Percentiles rank a stretch among this genome's conserved stretches.
phyloP scores from a whole-genome alignment of 2,329 filamentous ascomycete species.

The Beauveria caledonica region DNA sequence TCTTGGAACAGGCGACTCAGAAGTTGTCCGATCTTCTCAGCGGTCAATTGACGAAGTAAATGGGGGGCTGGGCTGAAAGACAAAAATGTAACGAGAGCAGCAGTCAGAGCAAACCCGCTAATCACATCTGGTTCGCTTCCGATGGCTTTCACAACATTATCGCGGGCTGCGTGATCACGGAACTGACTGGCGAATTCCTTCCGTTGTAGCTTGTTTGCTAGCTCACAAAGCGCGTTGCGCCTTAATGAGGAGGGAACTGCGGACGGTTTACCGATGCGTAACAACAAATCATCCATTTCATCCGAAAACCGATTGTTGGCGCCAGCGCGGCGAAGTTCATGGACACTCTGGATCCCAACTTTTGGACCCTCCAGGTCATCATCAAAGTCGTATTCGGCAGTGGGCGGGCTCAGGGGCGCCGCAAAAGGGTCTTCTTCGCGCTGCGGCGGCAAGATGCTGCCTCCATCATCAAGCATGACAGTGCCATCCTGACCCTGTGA shows the following conservation, averaged over 20 bases:
- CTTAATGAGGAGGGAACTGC: conserved; percentile 41
- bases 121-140: conserved; percentile 51
- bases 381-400: conserved; percentile 20
- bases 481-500: conserved; percentile 19
- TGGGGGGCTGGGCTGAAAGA: conserved; percentile 52
- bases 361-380: conserved; percentile 31
- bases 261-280: conserved; percentile 47
- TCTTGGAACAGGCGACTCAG: conserved; percentile 46
- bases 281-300: conserved; percentile 56
- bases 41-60: conserved; percentile 47
- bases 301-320: conserved; percentile 59
- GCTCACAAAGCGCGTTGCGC: conserved; percentile 50
- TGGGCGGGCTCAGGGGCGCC: conserved; percentile 5
- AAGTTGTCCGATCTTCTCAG: conserved; percentile 45
- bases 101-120: conserved; percentile 55
- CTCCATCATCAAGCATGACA: conserved; percentile 1
- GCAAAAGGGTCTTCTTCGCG: background rate
- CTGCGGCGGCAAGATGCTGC: background rate
- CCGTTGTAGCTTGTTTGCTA: conserved; percentile 51
- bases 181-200: conserved; percentile 62
- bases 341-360: conserved; percentile 52
- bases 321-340: conserved; percentile 57
- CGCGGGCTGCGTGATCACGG: conserved; percentile 63
- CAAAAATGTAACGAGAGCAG: conserved; percentile 55
- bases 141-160: conserved; percentile 56